These are phyloP conservation scores for Apiospora hydei DNA, from an alignment of 2,329 filamentous ascomycete genomes.

Conservation along the genomic window DNA sequence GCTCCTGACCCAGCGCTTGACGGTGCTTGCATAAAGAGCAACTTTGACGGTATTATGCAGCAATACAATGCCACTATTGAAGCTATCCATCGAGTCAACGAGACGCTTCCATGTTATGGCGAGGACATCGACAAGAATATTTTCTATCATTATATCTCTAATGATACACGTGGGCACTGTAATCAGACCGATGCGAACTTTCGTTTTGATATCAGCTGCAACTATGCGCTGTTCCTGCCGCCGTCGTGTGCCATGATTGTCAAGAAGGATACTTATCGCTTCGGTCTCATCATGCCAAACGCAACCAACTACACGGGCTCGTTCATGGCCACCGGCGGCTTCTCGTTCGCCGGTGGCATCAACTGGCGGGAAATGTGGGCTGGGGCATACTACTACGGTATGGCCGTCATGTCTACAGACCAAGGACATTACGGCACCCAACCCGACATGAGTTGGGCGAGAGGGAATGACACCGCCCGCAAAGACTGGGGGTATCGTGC, in stretches of 20 bases:
- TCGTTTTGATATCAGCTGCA: background rate
- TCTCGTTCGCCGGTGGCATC: constrained; percentile 38
- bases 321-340: background rate
- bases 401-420: constrained; percentile 52
- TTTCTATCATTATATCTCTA: background rate
- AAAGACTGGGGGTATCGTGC: constrained; percentile 51
- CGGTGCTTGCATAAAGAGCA: background rate
- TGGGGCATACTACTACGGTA: constrained; percentile 43
- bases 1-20: background rate
- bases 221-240: background rate
- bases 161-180: too few relatives aligned
- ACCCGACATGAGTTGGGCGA: constrained; percentile 47
- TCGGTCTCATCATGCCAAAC: background rate
- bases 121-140: background rate
- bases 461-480: constrained; percentile 40
- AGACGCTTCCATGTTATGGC: background rate
- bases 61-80: background rate
- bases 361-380: constrained; percentile 37
- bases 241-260: background rate
- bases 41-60: background rate
- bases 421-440: constrained; percentile 49
- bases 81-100: background rate
- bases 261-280: background rate
- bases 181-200: too few relatives aligned
- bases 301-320: background rate